Evolutionary conservation across 1,284 basidiomycete genomes (phyloP).

Genomic region (Cronartium quercuum): DNA sequence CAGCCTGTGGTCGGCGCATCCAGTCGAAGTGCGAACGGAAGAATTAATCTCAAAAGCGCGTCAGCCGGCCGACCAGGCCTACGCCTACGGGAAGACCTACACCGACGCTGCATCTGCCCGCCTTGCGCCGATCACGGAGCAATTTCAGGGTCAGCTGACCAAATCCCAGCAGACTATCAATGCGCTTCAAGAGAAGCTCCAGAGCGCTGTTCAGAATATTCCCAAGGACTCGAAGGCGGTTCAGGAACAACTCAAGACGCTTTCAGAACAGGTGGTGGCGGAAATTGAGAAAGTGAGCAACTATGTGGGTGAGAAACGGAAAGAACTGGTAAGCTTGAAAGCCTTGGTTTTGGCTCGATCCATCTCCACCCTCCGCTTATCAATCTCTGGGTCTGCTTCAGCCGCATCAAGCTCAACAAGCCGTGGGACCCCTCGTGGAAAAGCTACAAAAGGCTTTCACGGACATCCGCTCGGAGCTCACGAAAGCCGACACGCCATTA

Average conservation of each 20-base stretch:
- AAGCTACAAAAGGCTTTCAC: conserved; percentile 17
- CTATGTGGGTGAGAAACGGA: conserved; percentile 35
- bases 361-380: background rate
- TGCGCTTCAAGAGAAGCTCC: conserved; percentile 26
- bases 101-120: conserved; percentile 18
- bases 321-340: conserved; percentile 14
- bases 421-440: conserved; percentile 19
- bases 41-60: conserved; percentile 30
- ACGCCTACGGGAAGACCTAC: conserved; percentile 35
- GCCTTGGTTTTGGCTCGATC: background rate
- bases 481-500: conserved; percentile 6
- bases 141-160: conserved; percentile 21
- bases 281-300: conserved; percentile 25
- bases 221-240: conserved; percentile 20
- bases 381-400: background rate
- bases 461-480: conserved; percentile 20
- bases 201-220: conserved; percentile 10
- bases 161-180: conserved; percentile 18
- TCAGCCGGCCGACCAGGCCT: conserved; percentile 29
- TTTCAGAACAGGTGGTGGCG: conserved; percentile 23
- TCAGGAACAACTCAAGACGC: conserved; percentile 18
- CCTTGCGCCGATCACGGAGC: conserved; percentile 24
- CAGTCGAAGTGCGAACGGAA: conserved; percentile 28
- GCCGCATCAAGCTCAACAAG: conserved; percentile 34
- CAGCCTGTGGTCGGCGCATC: background rate